phyloP scores from a whole-genome alignment of 257 asterid species.

The Cynanchum wilfordii region DNA sequence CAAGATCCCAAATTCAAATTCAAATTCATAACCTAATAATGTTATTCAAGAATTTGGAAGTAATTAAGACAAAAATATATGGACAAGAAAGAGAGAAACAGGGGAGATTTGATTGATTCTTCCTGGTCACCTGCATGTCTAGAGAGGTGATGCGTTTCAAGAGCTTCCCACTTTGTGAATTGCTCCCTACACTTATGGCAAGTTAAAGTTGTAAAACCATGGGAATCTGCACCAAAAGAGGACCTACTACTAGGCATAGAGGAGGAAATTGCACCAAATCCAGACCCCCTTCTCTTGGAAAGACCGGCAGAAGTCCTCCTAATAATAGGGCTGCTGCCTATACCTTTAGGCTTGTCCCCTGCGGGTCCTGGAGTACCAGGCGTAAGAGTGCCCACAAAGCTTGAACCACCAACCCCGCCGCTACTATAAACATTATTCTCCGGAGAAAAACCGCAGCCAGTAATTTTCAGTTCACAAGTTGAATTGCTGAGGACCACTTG shows the following conservation, averaged over 20 bases:
- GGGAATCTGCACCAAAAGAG: slow-evolving; percentile 43
- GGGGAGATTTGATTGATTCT: background rate
- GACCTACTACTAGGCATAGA: slow-evolving; percentile 33
- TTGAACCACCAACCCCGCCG: slow-evolving; percentile 29
- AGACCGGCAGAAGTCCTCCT: slow-evolving; percentile 51
- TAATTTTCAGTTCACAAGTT: slow-evolving; percentile 68
- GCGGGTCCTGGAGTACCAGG: slow-evolving; percentile 50
- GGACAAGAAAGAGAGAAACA: background rate
- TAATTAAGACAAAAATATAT: background rate
- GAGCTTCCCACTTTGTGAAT: slow-evolving; percentile 61
- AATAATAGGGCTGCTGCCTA: slow-evolving; percentile 51
- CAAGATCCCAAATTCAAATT: background rate
- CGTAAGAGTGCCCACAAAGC: slow-evolving; percentile 47
- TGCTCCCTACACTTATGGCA: slow-evolving; percentile 84
- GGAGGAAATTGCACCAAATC: slow-evolving; percentile 39
- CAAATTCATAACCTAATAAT: background rate
- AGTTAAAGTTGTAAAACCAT: slow-evolving; percentile 35
- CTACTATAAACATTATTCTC: slow-evolving; percentile 16
- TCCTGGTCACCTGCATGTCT: slow-evolving; percentile 66
- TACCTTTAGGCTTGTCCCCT: slow-evolving; percentile 24
- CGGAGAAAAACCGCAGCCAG: slow-evolving; percentile 30
- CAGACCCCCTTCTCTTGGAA: slow-evolving; percentile 42
- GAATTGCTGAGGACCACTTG: slow-evolving; percentile 64
- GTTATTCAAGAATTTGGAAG: too few relatives aligned
- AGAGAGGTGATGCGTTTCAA: slow-evolving; percentile 81